A percentile compares a stretch with the other conserved stretches of the same genome.
phyloP scores from a whole-genome alignment of 176 grass and related monocot genomes.

The Carex parvula region DNA sequence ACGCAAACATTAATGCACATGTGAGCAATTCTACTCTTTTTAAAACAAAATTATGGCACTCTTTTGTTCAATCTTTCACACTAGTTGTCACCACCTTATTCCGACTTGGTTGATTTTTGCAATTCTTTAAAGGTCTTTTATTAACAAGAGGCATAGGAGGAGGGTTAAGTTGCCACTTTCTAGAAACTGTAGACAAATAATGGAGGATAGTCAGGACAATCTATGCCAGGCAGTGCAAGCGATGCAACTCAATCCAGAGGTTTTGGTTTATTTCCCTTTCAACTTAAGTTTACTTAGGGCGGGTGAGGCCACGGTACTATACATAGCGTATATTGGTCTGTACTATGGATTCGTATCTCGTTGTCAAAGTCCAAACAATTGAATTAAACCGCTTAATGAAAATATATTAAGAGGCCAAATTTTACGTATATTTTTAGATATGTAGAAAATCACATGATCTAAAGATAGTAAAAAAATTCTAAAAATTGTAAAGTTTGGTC shows the following conservation, averaged over 20 bases:
- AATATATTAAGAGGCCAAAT: too few species aligned
- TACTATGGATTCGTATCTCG: too few species aligned
- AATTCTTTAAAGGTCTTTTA: not conserved
- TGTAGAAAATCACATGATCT: too few species aligned
- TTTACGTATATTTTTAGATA: too few species aligned
- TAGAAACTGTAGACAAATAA: not conserved
- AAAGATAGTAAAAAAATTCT: too few species aligned
- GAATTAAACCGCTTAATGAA: too few species aligned
- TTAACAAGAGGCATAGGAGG: not conserved
- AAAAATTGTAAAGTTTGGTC: too few species aligned
- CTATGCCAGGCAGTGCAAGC: slow-evolving; percentile 23
- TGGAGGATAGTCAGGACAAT: not conserved
- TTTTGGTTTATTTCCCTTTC: not conserved
- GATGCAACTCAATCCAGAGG: slow-evolving; percentile 22
- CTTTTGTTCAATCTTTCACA: not conserved
- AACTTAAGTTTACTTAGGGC: not conserved
- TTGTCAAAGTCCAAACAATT: too few species aligned
- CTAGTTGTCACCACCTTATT: not conserved
- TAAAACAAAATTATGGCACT: not conserved
- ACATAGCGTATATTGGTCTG: too few species aligned
- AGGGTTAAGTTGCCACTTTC: not conserved
- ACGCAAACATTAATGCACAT: not conserved
- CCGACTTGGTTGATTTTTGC: not conserved
- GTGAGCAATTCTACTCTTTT: not conserved
- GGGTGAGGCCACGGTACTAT: too few species aligned